A percentile compares a stretch with the other conserved stretches of the same genome.
phyloP scores from a whole-genome alignment of 1,139 yeast species.

The Wickerhamomyces sp. region DNA sequence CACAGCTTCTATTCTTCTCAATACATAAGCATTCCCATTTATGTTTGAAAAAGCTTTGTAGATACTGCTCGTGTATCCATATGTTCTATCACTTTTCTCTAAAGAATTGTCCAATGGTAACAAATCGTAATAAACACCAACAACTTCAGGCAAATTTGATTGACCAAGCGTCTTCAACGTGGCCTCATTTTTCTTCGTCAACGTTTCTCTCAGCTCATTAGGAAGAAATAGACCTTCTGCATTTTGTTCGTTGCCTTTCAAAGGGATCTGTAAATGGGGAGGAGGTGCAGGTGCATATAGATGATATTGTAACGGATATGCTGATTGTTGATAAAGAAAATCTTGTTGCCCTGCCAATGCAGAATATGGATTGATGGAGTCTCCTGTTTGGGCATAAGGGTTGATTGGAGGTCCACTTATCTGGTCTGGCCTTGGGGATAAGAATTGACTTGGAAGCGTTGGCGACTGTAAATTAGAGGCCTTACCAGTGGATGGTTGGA shows the following conservation, averaged over 20 bases:
- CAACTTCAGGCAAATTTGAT: conserved; percentile 64
- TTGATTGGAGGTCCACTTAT: conserved; percentile 1
- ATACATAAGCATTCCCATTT: conserved; percentile 74
- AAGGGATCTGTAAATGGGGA: conserved; percentile 55
- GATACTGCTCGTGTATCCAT: conserved; percentile 57
- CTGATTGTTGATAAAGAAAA: conserved; percentile 16
- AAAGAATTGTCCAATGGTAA: conserved; percentile 70
- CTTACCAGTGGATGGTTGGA: conserved; percentile 26
- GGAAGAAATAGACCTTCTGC: conserved; percentile 69
- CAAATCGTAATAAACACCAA: conserved; percentile 80
- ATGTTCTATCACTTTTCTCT: conserved; percentile 48
- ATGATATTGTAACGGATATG: conserved; percentile 76
- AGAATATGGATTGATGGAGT: conserved; percentile 1
- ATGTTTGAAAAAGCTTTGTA: conserved; percentile 76
- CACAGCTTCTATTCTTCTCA: conserved; percentile 68
- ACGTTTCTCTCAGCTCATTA: conserved; percentile 62
- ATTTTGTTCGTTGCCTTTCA: conserved; percentile 66
- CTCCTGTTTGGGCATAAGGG: conserved; percentile 11
- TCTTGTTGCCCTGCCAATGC: conserved; percentile 6
- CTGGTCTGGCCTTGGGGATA: conserved; percentile 2
- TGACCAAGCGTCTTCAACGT: conserved; percentile 63
- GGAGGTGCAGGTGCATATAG: conserved; percentile 89
- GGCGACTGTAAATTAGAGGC: conserved; percentile 6
- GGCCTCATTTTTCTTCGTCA: conserved; percentile 76
- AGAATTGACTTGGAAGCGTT: conserved; percentile 6